A percentile compares a stretch with the other conserved stretches of the same genome.
phyloP scores from a whole-genome alignment of 148 eudicot genomes.

The Polygonum maritimum region DNA sequence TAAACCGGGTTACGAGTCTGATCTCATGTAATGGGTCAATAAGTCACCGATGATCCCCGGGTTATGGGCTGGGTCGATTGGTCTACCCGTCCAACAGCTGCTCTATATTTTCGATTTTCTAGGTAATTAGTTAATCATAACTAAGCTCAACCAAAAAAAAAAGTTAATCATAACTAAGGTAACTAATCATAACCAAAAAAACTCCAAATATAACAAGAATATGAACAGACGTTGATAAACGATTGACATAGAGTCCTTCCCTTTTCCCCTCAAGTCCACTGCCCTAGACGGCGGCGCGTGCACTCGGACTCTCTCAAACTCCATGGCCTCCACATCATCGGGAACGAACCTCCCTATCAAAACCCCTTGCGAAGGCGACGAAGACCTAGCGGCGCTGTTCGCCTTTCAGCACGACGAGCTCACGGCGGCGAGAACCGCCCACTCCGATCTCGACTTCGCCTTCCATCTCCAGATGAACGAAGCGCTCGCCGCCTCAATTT shows the following conservation, averaged over 20 bases:
- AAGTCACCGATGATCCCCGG: too few species aligned
- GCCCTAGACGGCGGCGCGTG: not conserved
- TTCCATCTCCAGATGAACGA: slow-evolving; percentile 33
- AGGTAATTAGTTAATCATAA: too few species aligned
- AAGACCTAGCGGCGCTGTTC: not conserved
- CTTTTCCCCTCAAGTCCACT: not conserved
- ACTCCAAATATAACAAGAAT: not conserved
- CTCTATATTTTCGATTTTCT: too few species aligned
- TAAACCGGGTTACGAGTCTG: too few species aligned
- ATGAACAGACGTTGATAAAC: not conserved
- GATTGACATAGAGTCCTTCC: not conserved
- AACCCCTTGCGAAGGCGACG: not conserved
- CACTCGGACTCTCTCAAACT: not conserved
- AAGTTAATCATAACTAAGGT: too few species aligned
- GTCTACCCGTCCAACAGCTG: too few species aligned
- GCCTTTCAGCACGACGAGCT: not conserved
- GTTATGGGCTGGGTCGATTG: too few species aligned
- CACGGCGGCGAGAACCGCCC: slow-evolving; percentile 15
- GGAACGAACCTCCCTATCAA: not conserved
- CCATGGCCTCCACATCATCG: not conserved
- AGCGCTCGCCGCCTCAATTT: slow-evolving; percentile 14
- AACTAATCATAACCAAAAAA: too few species aligned
- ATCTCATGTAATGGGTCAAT: too few species aligned
- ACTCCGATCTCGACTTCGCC: slow-evolving; percentile 23
- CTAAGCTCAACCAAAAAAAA: too few species aligned